Percentiles rank a stretch among this genome's conserved stretches.
Evolutionary conservation across 768 basidiomycete species (phyloP).

Genomic region (Tulasnella sp.): DNA sequence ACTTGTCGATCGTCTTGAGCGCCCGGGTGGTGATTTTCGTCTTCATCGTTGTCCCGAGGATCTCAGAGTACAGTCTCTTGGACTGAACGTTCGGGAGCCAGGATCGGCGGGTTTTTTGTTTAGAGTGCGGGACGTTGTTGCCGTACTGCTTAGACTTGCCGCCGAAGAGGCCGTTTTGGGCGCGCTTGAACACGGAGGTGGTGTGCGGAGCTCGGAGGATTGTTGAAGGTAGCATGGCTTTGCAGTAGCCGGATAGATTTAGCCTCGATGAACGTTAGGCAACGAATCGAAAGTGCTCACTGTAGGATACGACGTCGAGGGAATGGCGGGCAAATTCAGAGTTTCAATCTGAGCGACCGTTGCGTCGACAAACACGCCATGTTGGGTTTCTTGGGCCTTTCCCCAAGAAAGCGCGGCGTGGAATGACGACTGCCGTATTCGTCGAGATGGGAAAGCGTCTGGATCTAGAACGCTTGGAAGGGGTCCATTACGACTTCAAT

Average conservation of each 20-base stretch:
- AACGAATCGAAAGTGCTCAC: background rate
- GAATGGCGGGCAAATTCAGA: background rate
- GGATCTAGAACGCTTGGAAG: background rate
- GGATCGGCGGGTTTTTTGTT: conserved; percentile 73
- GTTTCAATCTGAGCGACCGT: background rate
- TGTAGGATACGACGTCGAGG: background rate
- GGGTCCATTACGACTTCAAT: background rate
- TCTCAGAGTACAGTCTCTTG: conserved; percentile 60
- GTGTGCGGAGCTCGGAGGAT: conserved; percentile 19
- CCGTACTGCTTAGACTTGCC: conserved; percentile 70
- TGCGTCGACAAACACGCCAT: background rate
- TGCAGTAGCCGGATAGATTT: background rate
- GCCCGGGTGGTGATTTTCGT: conserved; percentile 69
- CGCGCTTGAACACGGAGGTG: conserved; percentile 67
- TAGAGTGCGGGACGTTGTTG: conserved; percentile 83
- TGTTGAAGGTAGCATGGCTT: conserved; percentile 27
- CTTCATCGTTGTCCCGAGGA: conserved; percentile 43
- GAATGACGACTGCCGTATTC: background rate
- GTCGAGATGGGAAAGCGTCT: background rate
- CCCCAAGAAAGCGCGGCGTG: background rate
- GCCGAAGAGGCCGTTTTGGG: conserved; percentile 72
- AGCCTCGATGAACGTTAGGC: background rate
- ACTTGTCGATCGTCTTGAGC: conserved; percentile 73
- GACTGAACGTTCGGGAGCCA: conserved; percentile 84
- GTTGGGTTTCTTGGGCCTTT: background rate